phyloP scores from a whole-genome alignment of 345 rosid genomes.

The Murraya koenigii region DNA sequence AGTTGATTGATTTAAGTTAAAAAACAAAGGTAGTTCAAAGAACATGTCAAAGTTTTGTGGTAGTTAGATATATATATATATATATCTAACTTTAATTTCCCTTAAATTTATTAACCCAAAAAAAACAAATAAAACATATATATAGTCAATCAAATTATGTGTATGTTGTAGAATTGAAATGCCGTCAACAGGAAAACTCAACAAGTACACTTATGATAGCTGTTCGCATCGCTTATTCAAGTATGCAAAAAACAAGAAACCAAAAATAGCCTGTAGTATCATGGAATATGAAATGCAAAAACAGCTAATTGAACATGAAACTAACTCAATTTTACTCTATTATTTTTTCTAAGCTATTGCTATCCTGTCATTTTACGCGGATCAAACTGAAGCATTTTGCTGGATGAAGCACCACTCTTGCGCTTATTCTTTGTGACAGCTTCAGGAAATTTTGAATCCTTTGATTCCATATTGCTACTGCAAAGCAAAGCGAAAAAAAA shows the following conservation, averaged over 20 bases:
- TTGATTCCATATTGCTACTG: neutral
- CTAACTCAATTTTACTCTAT: neutral
- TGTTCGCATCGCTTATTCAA: neutral
- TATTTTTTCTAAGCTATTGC: neutral
- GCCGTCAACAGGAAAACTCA: neutral
- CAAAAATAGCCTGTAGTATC: neutral
- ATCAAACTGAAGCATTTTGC: slow-evolving; percentile 1
- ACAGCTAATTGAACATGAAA: neutral
- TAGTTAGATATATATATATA: too few species aligned
- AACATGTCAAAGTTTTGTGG: too few species aligned
- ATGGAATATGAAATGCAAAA: neutral
- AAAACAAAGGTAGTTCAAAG: too few species aligned
- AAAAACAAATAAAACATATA: too few species aligned
- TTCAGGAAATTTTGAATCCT: neutral
- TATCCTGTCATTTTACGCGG: neutral
- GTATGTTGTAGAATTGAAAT: neutral
- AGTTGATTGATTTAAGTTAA: too few species aligned
- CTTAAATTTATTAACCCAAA: too few species aligned
- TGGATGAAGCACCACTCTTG: neutral
- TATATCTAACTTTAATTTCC: too few species aligned
- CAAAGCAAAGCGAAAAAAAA: neutral
- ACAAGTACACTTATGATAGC: neutral
- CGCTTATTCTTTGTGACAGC: neutral
- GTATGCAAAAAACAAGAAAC: neutral
- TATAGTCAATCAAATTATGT: neutral